These are phyloP conservation scores for Cardamine resedifolia DNA, from an alignment of 345 rosid species.

Conservation along the genomic window DNA sequence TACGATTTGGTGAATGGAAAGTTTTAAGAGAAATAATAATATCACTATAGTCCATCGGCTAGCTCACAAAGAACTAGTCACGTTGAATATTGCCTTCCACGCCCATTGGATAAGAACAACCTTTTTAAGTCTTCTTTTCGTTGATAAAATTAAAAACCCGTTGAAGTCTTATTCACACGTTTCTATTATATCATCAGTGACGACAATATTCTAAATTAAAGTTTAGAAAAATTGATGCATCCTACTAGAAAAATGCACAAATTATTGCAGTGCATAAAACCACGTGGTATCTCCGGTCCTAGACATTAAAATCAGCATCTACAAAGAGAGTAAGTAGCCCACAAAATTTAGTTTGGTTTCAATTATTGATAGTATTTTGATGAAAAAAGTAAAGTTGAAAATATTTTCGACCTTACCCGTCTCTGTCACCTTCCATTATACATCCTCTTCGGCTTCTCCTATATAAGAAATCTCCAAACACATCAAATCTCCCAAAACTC, in stretches of 20 bases:
- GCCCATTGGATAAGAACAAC: conserved; percentile 32
- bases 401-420: conserved; percentile 22
- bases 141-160: not conserved
- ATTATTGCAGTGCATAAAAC: not conserved
- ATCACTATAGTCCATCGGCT: conserved; percentile 26
- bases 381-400: not conserved
- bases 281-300: conserved; percentile 10
- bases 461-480: conserved; percentile 25
- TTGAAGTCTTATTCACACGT: conserved; percentile 25
- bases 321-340: not conserved
- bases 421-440: conserved; percentile 18
- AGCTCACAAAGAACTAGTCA: conserved; percentile 27
- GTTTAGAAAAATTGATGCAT: not conserved
- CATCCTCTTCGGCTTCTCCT: not conserved
- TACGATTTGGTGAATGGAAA: conserved; percentile 9
- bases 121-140: not conserved
- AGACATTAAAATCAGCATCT: conserved; percentile 20
- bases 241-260: not conserved
- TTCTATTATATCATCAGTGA: conserved; percentile 18
- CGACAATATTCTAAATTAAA: not conserved
- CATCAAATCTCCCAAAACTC: conserved; percentile 27
- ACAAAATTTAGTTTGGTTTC: conserved; percentile 16
- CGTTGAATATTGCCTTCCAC: conserved; percentile 28
- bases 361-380: conserved; percentile 21
- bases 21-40: not conserved